Evolutionary conservation across 2,329 filamentous ascomycete genomes (phyloP).

Genomic region (Dichotomopilus funicola): DNA sequence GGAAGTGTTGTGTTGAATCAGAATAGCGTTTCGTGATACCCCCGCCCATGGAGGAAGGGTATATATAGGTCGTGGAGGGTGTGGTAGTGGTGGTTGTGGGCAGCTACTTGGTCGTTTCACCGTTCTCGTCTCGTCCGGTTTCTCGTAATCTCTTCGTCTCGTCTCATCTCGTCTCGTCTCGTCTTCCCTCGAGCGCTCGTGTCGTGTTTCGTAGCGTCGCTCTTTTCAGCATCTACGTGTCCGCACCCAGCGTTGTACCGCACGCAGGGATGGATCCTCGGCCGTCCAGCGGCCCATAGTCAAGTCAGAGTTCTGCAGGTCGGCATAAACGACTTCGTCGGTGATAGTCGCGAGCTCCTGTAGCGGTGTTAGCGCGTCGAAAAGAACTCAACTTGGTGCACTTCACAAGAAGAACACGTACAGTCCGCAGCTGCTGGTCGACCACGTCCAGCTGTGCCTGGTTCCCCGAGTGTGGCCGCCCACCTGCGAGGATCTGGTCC

Average conservation of each 20-base stretch:
- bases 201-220: background rate
- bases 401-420: conserved; percentile 32
- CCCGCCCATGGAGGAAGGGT: no score
- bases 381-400: background rate
- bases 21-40: no score
- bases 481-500: conserved; percentile 46
- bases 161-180: no score
- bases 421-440: conserved; percentile 51
- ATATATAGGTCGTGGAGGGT: no score
- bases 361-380: background rate
- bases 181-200: background rate
- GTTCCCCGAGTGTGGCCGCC: conserved; percentile 41
- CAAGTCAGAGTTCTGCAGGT: conserved; percentile 48
- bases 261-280: conserved; percentile 54
- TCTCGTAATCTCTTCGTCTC: no score
- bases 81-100: no score
- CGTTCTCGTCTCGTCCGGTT: no score
- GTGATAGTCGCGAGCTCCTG: conserved; percentile 53
- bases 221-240: conserved; percentile 14
- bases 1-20: no score
- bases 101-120: no score
- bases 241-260: conserved; percentile 54
- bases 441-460: conserved; percentile 45
- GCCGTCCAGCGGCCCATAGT: conserved; percentile 54
- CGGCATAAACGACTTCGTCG: conserved; percentile 52